Evolutionary conservation across 2,329 filamentous ascomycete genomes (phyloP).

Genomic region (Colletotrichum sansevieriae): DNA sequence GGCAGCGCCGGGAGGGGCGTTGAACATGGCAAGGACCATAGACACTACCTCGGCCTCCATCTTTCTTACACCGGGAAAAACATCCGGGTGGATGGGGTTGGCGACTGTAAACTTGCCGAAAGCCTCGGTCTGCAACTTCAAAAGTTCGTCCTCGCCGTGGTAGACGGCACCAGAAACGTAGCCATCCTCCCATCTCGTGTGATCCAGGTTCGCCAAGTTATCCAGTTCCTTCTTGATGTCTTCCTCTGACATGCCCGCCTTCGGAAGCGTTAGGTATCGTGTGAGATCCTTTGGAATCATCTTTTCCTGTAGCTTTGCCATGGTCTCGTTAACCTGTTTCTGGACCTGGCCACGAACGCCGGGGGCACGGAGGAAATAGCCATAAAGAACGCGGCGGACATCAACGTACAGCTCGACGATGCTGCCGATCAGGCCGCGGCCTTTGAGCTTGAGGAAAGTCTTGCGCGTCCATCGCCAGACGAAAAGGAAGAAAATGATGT

Average conservation of each 20-base stretch:
- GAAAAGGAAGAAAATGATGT: constrained; percentile 91
- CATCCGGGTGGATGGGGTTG: constrained; percentile 97
- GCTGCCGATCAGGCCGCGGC: constrained; percentile 87
- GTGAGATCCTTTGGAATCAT: constrained; percentile 81
- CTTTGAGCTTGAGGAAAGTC: constrained; percentile 85
- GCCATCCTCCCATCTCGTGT: constrained; percentile 97
- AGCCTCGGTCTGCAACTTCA: constrained; percentile 90
- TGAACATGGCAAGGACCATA: constrained; percentile 89
- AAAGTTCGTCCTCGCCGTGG: constrained; percentile 86
- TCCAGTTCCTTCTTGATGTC: constrained; percentile 84
- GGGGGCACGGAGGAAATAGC: constrained; percentile 86
- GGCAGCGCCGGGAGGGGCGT: constrained; percentile 85
- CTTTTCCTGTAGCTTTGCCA: constrained; percentile 85
- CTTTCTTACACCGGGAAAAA: constrained; percentile 97
- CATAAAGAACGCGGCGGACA: constrained; percentile 81
- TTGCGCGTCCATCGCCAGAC: constrained; percentile 85
- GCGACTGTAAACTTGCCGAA: constrained; percentile 95
- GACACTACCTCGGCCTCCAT: constrained; percentile 99
- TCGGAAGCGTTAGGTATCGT: constrained; percentile 82
- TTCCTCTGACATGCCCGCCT: constrained; percentile 85
- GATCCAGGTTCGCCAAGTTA: constrained; percentile 85
- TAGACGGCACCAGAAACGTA: constrained; percentile 96
- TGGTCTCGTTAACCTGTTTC: constrained; percentile 83
- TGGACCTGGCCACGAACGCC: constrained; percentile 89
- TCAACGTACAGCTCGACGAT: constrained; percentile 79